Conservation (phyloP, 257 asterid genomes). For the Pogostemon cablin region DNA sequence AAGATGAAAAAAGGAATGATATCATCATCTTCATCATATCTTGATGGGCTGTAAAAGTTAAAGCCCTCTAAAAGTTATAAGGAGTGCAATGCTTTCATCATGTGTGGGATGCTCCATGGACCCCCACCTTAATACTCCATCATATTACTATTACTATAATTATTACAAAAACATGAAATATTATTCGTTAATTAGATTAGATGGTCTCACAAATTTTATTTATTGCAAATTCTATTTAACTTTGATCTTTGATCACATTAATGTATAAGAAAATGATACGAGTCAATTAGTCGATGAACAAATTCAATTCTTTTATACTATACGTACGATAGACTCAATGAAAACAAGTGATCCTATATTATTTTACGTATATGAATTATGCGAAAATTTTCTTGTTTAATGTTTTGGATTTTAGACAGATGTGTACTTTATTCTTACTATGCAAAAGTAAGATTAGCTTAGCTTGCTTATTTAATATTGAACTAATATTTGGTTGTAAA, state of each 20-base stretch:
- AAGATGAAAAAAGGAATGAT: slow-evolving; percentile 35
- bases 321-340: too few relatives aligned
- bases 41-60: slow-evolving; percentile 52
- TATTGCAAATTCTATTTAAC: too few relatives aligned
- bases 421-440: slow-evolving; percentile 24
- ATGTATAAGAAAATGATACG: too few relatives aligned
- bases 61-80: slow-evolving; percentile 27
- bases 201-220: too few relatives aligned
- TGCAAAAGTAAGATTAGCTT: slow-evolving; percentile 21
- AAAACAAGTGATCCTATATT: too few relatives aligned
- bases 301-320: too few relatives aligned
- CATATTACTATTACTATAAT: neutral
- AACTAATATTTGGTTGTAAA: slow-evolving; percentile 24
- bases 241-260: too few relatives aligned
- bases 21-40: slow-evolving; percentile 39
- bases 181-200: too few relatives aligned
- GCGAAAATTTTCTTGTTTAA: slow-evolving; percentile 17
- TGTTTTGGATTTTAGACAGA: neutral
- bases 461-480: neutral
- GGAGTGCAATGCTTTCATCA: slow-evolving; percentile 51
- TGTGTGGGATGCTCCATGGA: slow-evolving; percentile 42
- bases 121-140: slow-evolving; percentile 32
- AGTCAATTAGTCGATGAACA: too few relatives aligned
- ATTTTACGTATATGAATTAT: neutral
- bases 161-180: too few relatives aligned